These are phyloP conservation scores for Moniliophthora roreri DNA, from an alignment of 1,284 basidiomycete species.

Conservation along the genomic window DNA sequence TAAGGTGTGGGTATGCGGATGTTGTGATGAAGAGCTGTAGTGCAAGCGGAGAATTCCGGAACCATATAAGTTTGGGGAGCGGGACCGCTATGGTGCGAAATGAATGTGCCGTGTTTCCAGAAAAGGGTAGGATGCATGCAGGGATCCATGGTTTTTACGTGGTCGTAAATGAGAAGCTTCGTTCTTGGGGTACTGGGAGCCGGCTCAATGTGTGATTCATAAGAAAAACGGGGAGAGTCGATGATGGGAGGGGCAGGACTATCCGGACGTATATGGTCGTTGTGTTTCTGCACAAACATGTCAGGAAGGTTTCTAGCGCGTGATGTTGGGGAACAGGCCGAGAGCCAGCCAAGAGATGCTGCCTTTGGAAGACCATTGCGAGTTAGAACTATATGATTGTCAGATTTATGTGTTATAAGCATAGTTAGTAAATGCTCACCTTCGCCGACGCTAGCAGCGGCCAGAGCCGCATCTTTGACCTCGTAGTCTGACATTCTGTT, in stretches of 20 bases:
- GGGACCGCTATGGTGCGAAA: constrained; percentile 52
- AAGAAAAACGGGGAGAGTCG: constrained; percentile 1
- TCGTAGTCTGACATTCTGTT: constrained; percentile 41
- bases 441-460: constrained; percentile 37
- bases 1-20: constrained; percentile 52
- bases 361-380: constrained; percentile 28
- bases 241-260: neutral
- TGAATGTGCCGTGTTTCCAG: constrained; percentile 55
- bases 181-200: constrained; percentile 20
- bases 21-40: constrained; percentile 59
- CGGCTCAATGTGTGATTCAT: constrained; percentile 25
- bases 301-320: constrained; percentile 27
- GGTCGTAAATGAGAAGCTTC: constrained; percentile 57
- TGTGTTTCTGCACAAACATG: neutral
- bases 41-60: constrained; percentile 59
- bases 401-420: constrained; percentile 7
- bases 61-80: constrained; percentile 43
- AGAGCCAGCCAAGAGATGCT: constrained; percentile 34
- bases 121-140: constrained; percentile 53
- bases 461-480: constrained; percentile 37
- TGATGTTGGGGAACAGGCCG: constrained; percentile 39
- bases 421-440: constrained; percentile 30
- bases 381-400: neutral
- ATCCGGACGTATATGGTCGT: neutral
- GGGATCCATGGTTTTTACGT: constrained; percentile 58